Evolutionary conservation across 306 rosid species (phyloP).

Genomic region (Vigna angularis): DNA sequence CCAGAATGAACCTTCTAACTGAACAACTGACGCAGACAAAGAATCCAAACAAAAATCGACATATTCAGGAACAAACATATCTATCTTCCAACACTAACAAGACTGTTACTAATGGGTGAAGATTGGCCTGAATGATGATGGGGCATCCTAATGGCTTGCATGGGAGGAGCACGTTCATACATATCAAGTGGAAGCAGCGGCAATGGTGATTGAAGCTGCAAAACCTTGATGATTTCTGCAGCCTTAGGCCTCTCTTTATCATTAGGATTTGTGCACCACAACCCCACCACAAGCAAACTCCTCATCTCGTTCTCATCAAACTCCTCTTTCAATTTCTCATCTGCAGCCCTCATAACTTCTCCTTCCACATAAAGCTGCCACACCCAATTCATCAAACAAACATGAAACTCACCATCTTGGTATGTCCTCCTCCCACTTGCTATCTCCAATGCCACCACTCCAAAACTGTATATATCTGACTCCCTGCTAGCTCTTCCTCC

Average conservation of each 20-base stretch:
- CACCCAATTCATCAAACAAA: slow-evolving; percentile 45
- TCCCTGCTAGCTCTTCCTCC: slow-evolving; percentile 58
- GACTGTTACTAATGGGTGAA: slow-evolving; percentile 37
- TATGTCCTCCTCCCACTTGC: slow-evolving; percentile 65
- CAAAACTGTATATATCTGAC: slow-evolving; percentile 68
- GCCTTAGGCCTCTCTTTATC: slow-evolving; percentile 55
- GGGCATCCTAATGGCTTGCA: not conserved
- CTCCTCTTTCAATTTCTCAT: slow-evolving; percentile 37
- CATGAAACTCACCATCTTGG: slow-evolving; percentile 50
- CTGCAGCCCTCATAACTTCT: slow-evolving; percentile 47
- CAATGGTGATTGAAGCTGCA: slow-evolving; percentile 42
- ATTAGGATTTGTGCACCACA: slow-evolving; percentile 56
- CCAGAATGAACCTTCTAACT: no score
- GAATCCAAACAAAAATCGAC: not conserved
- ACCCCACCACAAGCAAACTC: slow-evolving; percentile 48
- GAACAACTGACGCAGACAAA: not conserved
- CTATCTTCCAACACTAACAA: slow-evolving; percentile 32
- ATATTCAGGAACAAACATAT: not conserved
- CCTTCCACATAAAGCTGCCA: slow-evolving; percentile 53
- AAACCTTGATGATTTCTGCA: slow-evolving; percentile 53
- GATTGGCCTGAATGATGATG: not conserved
- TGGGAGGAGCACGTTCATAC: slow-evolving; percentile 36
- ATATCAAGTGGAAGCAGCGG: slow-evolving; percentile 52
- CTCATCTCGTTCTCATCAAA: slow-evolving; percentile 47
- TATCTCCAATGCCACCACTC: slow-evolving; percentile 68